A percentile compares a stretch with the other conserved stretches of the same genome.
Evolutionary conservation across 495 filamentous ascomycete species (phyloP).

Genomic region (Cairneyella variabilis): DNA sequence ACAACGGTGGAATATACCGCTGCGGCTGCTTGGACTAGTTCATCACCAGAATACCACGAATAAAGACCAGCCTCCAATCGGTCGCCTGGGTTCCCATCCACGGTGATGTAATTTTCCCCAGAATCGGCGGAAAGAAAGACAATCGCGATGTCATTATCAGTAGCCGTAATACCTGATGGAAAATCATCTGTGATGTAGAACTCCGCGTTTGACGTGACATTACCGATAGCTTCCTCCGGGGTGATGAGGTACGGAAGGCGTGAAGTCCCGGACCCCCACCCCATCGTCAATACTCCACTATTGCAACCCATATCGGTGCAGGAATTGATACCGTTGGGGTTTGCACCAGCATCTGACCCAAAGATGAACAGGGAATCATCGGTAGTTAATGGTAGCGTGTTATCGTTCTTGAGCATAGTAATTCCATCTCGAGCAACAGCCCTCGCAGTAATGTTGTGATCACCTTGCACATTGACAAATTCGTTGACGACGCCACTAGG

Average conservation of each 20-base stretch:
- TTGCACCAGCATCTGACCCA: conserved; percentile 64
- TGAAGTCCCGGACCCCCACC: conserved; percentile 59
- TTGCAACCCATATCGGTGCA: background rate
- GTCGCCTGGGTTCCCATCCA: conserved; percentile 52
- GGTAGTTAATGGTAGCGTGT: conserved; percentile 55
- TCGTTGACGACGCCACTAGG: no score
- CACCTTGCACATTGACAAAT: conserved; percentile 38
- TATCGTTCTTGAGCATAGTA: conserved; percentile 64
- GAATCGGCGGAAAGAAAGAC: conserved; percentile 85
- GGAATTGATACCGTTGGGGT: conserved; percentile 65
- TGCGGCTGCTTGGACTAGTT: conserved; percentile 54
- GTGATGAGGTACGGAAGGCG: conserved; percentile 66
- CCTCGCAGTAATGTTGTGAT: conserved; percentile 66
- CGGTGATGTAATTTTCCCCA: conserved; percentile 53
- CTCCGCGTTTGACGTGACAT: background rate
- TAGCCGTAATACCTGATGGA: background rate
- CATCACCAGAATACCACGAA: conserved; percentile 67
- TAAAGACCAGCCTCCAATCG: conserved; percentile 79
- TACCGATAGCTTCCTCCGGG: conserved; percentile 61
- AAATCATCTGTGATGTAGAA: conserved; percentile 59
- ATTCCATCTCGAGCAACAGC: conserved; percentile 65
- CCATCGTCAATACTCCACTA: conserved; percentile 42
- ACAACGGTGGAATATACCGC: conserved; percentile 54
- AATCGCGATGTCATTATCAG: background rate
- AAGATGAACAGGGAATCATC: conserved; percentile 59